Conservation (phyloP, 139 green algal genomes). For the Ettlia oleoabundans region DNA sequence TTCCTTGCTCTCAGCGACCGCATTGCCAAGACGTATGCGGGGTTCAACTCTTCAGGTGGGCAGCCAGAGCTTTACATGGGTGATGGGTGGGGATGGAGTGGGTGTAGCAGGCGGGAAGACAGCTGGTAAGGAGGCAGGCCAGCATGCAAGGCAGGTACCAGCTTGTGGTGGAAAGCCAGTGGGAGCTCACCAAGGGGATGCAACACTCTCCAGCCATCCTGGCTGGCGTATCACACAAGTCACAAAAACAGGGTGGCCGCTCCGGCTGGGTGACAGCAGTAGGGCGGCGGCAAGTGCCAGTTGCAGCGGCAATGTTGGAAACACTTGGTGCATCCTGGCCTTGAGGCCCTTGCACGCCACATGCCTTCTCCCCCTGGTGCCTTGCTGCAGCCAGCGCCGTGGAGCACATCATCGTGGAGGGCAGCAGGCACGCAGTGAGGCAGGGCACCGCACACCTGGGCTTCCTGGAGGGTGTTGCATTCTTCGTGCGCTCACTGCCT, state of each 20-base stretch:
- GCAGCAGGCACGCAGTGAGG: constrained; percentile 29
- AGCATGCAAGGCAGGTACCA: no score
- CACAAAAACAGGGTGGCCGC: no score
- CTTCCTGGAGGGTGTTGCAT: constrained; percentile 50
- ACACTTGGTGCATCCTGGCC: no score
- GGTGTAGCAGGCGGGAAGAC: neutral
- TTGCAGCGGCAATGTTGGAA: no score
- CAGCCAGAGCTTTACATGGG: neutral
- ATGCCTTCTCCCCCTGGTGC: neutral
- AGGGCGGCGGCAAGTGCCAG: no score
- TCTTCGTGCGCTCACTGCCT: constrained; percentile 38
- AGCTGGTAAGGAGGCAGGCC: neutral
- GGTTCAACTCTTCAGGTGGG: constrained; percentile 37
- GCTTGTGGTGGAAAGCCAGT: no score
- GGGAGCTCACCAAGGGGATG: no score
- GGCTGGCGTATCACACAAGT: no score
- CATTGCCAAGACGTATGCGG: constrained; percentile 28
- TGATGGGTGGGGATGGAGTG: neutral
- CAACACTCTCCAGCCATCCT: no score
- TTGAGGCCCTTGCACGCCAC: neutral
- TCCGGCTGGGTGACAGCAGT: no score
- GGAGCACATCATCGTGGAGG: constrained; percentile 31
- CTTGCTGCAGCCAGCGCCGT: constrained; percentile 13
- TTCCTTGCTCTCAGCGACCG: constrained; percentile 38
- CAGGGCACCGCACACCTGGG: constrained; percentile 1